These are phyloP conservation scores for Trichoderma sp. DNA, from an alignment of 2,329 filamentous ascomycete species.

Conservation along the genomic window DNA sequence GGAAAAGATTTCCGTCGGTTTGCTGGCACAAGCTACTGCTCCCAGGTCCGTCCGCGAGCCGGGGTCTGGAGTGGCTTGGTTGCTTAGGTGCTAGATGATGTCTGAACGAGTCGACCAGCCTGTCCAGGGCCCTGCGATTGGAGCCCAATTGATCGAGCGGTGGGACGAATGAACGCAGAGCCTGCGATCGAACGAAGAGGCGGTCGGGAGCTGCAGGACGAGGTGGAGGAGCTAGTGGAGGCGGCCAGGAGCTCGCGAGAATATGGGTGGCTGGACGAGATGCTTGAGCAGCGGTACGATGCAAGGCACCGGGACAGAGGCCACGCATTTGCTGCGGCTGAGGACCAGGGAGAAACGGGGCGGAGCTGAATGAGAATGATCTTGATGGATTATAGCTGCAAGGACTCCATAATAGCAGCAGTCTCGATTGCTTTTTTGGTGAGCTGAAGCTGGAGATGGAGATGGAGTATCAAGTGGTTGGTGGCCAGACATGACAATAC, in stretches of 20 bases:
- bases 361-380: neutral
- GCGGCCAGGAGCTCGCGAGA: conserved; percentile 12
- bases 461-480: neutral
- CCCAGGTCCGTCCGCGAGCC: conserved; percentile 10
- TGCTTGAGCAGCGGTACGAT: conserved; percentile 19
- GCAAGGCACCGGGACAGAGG: conserved; percentile 19
- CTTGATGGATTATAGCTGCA: neutral
- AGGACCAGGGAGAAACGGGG: conserved; percentile 9
- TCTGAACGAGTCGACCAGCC: neutral
- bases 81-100: conserved; percentile 2
- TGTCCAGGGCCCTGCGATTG: conserved; percentile 9
- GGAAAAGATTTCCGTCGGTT: conserved; percentile 13
- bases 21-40: conserved; percentile 16
- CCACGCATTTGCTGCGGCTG: conserved; percentile 18
- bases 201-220: conserved; percentile 21
- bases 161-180: conserved; percentile 4
- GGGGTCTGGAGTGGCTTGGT: conserved; percentile 11
- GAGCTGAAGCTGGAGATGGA: neutral
- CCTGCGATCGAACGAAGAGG: conserved; percentile 17
- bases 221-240: conserved; percentile 20
- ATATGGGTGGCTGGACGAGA: conserved; percentile 19
- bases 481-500: neutral
- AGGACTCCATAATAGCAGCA: neutral
- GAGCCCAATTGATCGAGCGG: conserved; percentile 6
- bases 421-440: neutral